Evolutionary conservation across 768 basidiomycete genomes (phyloP).

Genomic region (Tricholoma bakamatsutake): DNA sequence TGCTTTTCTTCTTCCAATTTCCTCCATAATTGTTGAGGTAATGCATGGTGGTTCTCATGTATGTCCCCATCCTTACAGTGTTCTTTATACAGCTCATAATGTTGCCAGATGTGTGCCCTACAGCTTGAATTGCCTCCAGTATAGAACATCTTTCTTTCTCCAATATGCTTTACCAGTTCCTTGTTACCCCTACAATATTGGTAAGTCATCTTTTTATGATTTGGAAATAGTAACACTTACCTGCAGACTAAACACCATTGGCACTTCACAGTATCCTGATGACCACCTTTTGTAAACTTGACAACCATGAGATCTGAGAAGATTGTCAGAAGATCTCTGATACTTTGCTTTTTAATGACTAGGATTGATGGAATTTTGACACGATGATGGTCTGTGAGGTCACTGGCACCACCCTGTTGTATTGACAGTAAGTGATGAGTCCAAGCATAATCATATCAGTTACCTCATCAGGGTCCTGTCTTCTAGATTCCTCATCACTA

Average conservation of each 20-base stretch:
- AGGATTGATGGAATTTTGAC: background rate
- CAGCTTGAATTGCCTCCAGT: conserved; percentile 1
- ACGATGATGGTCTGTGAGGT: background rate
- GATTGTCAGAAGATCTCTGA: background rate
- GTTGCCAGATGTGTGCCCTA: background rate
- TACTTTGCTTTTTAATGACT: background rate
- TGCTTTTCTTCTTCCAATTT: no score
- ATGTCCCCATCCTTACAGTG: background rate
- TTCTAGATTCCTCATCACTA: no score
- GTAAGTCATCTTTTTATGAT: background rate
- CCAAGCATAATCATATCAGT: background rate
- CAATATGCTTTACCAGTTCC: background rate
- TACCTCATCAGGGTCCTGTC: background rate
- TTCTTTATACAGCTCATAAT: conserved; percentile 1
- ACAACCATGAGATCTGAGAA: conserved; percentile 1
- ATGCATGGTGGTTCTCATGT: conserved; percentile 5
- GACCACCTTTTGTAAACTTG: conserved; percentile 1
- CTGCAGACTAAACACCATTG: background rate
- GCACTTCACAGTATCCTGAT: background rate
- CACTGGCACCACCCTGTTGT: background rate
- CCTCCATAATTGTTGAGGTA: conserved; percentile 7
- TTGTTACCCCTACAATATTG: background rate
- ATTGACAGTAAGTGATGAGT: no score
- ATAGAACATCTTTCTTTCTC: background rate
- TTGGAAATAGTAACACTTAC: background rate